Base-by-base conservation (phyloP, 2,329 filamentous ascomycete genomes). In the Harringtonia lauricola region DNA sequence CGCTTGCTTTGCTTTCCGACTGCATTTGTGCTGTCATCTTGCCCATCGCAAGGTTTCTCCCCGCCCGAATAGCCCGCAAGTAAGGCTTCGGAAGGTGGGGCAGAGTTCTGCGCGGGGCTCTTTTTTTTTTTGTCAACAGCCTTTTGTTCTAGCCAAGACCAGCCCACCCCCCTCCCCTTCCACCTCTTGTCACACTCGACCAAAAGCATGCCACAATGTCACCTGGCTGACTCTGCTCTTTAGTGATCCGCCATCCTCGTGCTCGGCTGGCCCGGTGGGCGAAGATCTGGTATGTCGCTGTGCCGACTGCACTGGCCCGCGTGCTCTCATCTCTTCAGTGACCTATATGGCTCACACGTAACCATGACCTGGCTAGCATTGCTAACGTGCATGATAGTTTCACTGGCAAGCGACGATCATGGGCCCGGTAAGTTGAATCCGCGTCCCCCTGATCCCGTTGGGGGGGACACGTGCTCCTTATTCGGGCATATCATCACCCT, bases 361-460 rank as follows among this genome's bases (percentile, higher is more conserved):
- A n/a, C n/a, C n/a, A n/a, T n/a, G n/a, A n/a, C n/a, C n/a, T n/a
- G n/a, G n/a, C n/a, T n/a, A n/a, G n/a, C n/a, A 14, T 13, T 31
- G 22, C 17, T 42, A 21, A 19, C 21, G 9, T 14, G n/a, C 19
- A 49, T 38, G 39, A 58, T 58, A 98, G 90, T 98, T 98, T 64
- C 92, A 96, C 81, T 98, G 92, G 92, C 92, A 98, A 82, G 92
- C 92, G 60, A 98, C 92, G 42, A 98, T 98, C 65, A 98, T 98
- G 92, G 92, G 92, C 68, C 92, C 92, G 64, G 87, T 94, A 81
- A 80, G 86, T 80, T 56, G 47, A 26, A 10, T n/a, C n/a, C n/a
- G n/a, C n/a, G n/a, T n/a, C n/a, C n/a, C n/a, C n/a, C n/a, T n/a
- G n/a, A n/a, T n/a, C n/a, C n/a, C n/a, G n/a, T n/a, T n/a, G n/a